These are phyloP conservation scores for Tephrocybe sp. DNA, from an alignment of 768 basidiomycete species.

Conservation along the genomic window DNA sequence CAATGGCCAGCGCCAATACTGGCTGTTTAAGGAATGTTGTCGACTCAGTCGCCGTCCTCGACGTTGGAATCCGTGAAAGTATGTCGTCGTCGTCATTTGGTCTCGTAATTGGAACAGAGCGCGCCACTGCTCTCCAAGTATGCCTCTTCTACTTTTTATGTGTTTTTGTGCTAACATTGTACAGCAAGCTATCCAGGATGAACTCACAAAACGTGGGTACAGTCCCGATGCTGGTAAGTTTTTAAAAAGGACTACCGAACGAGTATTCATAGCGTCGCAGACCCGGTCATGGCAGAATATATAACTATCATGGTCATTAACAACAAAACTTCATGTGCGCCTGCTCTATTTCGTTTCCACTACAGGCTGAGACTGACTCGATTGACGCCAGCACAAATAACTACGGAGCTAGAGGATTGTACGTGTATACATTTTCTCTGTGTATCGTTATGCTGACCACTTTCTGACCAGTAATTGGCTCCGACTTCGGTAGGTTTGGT, in stretches of 20 bases:
- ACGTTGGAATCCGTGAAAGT: slow-evolving; percentile 22
- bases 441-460: neutral
- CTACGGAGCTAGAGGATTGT: slow-evolving; percentile 85
- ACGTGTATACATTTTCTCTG: slow-evolving; percentile 19
- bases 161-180: slow-evolving; percentile 8
- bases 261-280: slow-evolving; percentile 33
- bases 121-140: slow-evolving; percentile 70
- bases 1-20: no score
- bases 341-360: neutral
- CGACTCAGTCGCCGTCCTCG: slow-evolving; percentile 25
- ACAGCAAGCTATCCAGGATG: slow-evolving; percentile 77
- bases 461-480: slow-evolving; percentile 58
- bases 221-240: slow-evolving; percentile 72
- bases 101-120: slow-evolving; percentile 76
- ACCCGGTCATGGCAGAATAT: slow-evolving; percentile 91
- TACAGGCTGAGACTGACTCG: slow-evolving; percentile 13
- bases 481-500: slow-evolving; percentile 64
- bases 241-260: slow-evolving; percentile 9
- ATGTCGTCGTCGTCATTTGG: slow-evolving; percentile 67
- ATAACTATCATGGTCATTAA: slow-evolving; percentile 96
- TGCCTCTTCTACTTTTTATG: slow-evolving; percentile 8
- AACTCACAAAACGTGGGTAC: slow-evolving; percentile 71
- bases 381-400: slow-evolving; percentile 69
- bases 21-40: no score
- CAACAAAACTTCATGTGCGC: slow-evolving; percentile 75